These are phyloP conservation scores for Myxozyma udenii DNA, from an alignment of 805 yeast species.

Conservation along the genomic window DNA sequence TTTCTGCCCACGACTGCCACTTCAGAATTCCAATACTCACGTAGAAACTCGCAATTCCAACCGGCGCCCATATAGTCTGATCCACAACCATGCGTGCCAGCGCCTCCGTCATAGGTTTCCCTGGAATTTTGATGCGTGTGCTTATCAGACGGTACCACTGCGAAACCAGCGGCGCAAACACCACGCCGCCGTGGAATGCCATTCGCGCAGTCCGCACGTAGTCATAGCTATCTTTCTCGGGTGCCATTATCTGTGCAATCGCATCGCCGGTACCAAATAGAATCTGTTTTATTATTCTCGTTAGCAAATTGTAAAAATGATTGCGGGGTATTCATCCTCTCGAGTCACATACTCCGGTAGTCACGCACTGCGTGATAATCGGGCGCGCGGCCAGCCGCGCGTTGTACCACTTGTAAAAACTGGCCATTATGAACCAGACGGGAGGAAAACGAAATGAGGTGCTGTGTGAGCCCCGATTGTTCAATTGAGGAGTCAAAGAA, in stretches of 20 bases:
- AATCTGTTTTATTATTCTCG: conserved; percentile 2
- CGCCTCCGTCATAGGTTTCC: conserved; percentile 38
- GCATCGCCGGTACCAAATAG: conserved; percentile 74
- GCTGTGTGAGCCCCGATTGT: no score
- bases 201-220: conserved; percentile 59
- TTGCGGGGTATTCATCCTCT: background rate
- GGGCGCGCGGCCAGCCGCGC: conserved; percentile 23
- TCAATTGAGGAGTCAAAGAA: no score
- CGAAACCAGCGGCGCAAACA: conserved; percentile 74
- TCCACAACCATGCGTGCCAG: conserved; percentile 59
- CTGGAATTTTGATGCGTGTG: conserved; percentile 18
- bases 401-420: conserved; percentile 23
- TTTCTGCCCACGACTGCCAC: conserved; percentile 43
- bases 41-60: conserved; percentile 66
- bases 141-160: conserved; percentile 46
- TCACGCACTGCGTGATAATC: conserved; percentile 21
- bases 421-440: conserved; percentile 13
- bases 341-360: conserved; percentile 16
- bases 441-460: no score
- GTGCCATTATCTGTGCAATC: conserved; percentile 61
- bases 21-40: conserved; percentile 66
- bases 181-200: conserved; percentile 62
- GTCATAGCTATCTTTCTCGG: conserved; percentile 46
- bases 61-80: conserved; percentile 74
- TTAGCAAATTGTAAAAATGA: background rate